phyloP scores from a whole-genome alignment of 2,329 filamentous ascomycete species.

The Alternaria triticimaculans region DNA sequence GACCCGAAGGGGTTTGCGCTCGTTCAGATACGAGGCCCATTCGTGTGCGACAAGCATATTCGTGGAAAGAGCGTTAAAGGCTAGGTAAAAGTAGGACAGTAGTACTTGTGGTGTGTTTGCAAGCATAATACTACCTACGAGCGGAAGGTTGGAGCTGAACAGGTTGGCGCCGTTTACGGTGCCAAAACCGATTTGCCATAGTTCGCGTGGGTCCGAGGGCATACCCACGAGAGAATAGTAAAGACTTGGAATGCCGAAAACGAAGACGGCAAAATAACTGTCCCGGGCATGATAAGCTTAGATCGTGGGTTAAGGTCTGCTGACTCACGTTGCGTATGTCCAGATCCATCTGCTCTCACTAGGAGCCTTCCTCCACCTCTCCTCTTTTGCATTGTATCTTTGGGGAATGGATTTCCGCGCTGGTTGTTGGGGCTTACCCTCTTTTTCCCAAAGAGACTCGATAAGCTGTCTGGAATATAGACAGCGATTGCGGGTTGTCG shows the following conservation, averaged over 20 bases:
- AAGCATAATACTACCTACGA: slow-evolving; percentile 39
- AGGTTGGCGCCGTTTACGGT: slow-evolving; percentile 19
- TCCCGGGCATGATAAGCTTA: not conserved
- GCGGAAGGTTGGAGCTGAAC: slow-evolving; percentile 1
- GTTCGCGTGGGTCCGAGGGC: slow-evolving; percentile 4
- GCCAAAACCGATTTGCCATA: slow-evolving; percentile 20
- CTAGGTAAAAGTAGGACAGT: slow-evolving; percentile 55
- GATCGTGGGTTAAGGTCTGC: accelerated
- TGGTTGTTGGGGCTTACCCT: not conserved
- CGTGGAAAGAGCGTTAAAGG: slow-evolving; percentile 56
- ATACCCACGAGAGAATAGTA: slow-evolving; percentile 1
- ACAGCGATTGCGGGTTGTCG: slow-evolving; percentile 13
- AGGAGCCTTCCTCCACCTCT: not conserved
- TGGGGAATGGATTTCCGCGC: not conserved
- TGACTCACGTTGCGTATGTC: not conserved
- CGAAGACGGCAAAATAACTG: not conserved
- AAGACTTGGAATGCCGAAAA: slow-evolving; percentile 4
- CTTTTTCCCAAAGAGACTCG: not conserved
- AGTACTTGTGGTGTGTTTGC: slow-evolving; percentile 58
- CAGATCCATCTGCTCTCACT: not conserved
- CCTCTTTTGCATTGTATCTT: not conserved
- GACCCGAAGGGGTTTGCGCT: slow-evolving; percentile 48
- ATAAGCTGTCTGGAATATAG: slow-evolving; percentile 3
- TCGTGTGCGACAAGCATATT: slow-evolving; percentile 57
- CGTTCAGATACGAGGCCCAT: slow-evolving; percentile 50